Evolutionary conservation across 129 eudicot genomes (phyloP).

Genomic region (Saposhnikovia divaricata): DNA sequence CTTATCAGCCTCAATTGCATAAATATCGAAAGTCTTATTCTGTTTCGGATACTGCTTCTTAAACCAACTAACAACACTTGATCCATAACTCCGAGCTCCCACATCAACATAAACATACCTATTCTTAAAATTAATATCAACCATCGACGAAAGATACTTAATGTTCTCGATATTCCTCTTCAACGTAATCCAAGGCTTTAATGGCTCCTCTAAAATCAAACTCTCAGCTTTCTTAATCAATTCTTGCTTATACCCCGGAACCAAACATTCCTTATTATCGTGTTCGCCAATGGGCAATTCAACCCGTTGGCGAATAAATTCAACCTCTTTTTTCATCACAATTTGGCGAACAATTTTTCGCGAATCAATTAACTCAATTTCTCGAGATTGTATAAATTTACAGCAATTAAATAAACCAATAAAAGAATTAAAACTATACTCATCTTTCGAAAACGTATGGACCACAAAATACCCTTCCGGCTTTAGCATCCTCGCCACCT

Average conservation of each 20-base stretch:
- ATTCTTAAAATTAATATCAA: slow-evolving; percentile 64
- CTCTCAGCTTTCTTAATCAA: slow-evolving; percentile 65
- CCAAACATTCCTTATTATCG: slow-evolving; percentile 34
- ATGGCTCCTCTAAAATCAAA: slow-evolving; percentile 63
- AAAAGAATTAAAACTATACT: slow-evolving; percentile 74
- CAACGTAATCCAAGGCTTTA: slow-evolving; percentile 84
- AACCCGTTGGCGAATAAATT: slow-evolving; percentile 1
- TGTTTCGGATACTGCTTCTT: slow-evolving; percentile 90
- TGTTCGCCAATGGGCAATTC: slow-evolving; percentile 6
- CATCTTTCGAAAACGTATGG: slow-evolving; percentile 43
- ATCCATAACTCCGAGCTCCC: slow-evolving; percentile 88
- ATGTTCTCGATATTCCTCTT: slow-evolving; percentile 64
- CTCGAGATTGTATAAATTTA: slow-evolving; percentile 44
- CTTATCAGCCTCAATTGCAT: slow-evolving; percentile 80
- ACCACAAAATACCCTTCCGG: slow-evolving; percentile 27
- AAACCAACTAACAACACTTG: slow-evolving; percentile 93
- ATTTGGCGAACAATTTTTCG: slow-evolving; percentile 44
- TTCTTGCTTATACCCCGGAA: slow-evolving; percentile 56
- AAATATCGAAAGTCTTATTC: slow-evolving; percentile 71
- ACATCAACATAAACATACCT: slow-evolving; percentile 77
- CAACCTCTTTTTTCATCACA: slow-evolving; percentile 41
- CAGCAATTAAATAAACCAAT: slow-evolving; percentile 59
- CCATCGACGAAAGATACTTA: slow-evolving; percentile 69
- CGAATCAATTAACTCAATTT: slow-evolving; percentile 34
- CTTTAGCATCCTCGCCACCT: slow-evolving; percentile 63